A percentile compares a stretch with the other conserved stretches of the same genome.
Evolutionary conservation across 148 eudicot species (phyloP).

Genomic region (Euryodendron excelsum): DNA sequence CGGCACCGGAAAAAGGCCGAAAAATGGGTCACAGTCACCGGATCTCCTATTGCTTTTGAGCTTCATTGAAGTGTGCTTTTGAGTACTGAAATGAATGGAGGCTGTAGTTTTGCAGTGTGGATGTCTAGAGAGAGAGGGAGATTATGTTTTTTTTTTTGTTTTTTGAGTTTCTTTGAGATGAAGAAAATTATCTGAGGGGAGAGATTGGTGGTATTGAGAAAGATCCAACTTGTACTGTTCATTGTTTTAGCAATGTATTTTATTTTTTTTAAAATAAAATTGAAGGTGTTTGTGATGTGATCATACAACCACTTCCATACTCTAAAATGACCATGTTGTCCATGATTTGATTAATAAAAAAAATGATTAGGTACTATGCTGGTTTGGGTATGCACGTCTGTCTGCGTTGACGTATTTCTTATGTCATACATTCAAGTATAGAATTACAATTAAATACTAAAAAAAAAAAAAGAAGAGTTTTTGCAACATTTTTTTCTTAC

Average conservation of each 20-base stretch:
- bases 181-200: neutral
- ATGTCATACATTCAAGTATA: neutral
- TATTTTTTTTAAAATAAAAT: neutral
- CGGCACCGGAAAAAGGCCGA: neutral
- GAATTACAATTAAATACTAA: too few relatives aligned
- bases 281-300: slow-evolving; percentile 14
- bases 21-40: neutral
- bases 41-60: neutral
- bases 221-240: slow-evolving; percentile 5
- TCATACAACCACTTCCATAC: neutral
- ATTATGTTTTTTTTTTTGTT: neutral
- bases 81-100: neutral
- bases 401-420: slow-evolving; percentile 8
- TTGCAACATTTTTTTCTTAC: too few relatives aligned
- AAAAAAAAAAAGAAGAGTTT: too few relatives aligned
- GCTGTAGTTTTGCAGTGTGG: neutral
- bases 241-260: neutral
- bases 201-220: neutral
- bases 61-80: neutral
- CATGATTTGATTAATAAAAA: neutral
- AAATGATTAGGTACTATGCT: neutral
- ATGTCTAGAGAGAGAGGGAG: neutral
- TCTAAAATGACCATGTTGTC: neutral
- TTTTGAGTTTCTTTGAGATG: neutral
- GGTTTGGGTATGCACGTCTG: neutral